phyloP scores from a whole-genome alignment of 768 basidiomycete species.

The Suillus ampliporus region DNA sequence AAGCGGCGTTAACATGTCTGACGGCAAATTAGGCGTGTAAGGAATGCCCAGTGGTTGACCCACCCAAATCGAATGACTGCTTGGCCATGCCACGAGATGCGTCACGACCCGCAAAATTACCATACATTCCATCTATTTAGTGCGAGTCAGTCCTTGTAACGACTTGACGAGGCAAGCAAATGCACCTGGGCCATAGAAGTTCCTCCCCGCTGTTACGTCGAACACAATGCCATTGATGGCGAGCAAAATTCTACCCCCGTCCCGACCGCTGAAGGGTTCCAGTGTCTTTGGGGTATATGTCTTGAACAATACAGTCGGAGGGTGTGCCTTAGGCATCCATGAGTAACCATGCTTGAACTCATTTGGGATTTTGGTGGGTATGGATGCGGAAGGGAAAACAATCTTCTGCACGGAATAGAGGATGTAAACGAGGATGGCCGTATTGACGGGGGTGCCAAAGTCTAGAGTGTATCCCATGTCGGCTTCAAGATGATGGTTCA shows the following conservation, averaged over 20 bases:
- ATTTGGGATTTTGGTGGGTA: slow-evolving; percentile 55
- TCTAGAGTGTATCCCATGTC: slow-evolving; percentile 45
- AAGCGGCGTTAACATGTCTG: slow-evolving; percentile 90
- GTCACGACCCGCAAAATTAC: slow-evolving; percentile 96
- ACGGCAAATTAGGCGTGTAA: slow-evolving; percentile 7
- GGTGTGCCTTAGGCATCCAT: slow-evolving; percentile 88
- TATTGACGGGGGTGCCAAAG: slow-evolving; percentile 77
- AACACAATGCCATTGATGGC: slow-evolving; percentile 90
- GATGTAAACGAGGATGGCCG: slow-evolving; percentile 77
- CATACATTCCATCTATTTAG: slow-evolving; percentile 87
- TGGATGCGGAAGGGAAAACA: slow-evolving; percentile 68
- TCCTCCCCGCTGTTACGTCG: slow-evolving; percentile 88
- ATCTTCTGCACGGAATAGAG: slow-evolving; percentile 78
- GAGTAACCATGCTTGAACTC: slow-evolving; percentile 88
- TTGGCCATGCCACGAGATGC: slow-evolving; percentile 98
- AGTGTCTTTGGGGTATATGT: slow-evolving; percentile 83
- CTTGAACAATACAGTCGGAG: slow-evolving; percentile 76
- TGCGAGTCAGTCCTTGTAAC: slow-evolving; percentile 9
- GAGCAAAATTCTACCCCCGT: slow-evolving; percentile 77
- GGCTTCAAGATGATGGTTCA: background rate
- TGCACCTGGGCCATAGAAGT: slow-evolving; percentile 95
- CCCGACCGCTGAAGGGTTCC: slow-evolving; percentile 64
- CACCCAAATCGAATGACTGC: slow-evolving; percentile 93
- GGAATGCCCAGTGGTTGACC: slow-evolving; percentile 28
- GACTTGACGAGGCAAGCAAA: slow-evolving; percentile 14